phyloP scores from a whole-genome alignment of 2,329 filamentous ascomycete genomes.

The Diaporthe caulivora region DNA sequence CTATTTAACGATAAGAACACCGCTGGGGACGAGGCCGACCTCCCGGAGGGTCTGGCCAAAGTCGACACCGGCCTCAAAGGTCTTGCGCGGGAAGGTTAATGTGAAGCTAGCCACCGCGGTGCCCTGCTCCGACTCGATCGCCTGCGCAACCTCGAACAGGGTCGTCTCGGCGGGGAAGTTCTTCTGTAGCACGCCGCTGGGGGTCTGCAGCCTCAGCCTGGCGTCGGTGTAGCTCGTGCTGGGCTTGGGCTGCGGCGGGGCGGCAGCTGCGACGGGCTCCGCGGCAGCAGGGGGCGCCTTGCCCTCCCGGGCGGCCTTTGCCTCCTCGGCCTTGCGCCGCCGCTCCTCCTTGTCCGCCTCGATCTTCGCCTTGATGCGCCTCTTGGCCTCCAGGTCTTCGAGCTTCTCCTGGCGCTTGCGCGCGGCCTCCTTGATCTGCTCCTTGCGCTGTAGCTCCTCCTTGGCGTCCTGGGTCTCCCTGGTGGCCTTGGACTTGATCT shows the following conservation, averaged over 20 bases:
- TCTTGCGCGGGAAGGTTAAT: conserved; percentile 89
- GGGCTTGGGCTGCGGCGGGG: conserved; percentile 67
- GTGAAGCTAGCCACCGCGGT: conserved; percentile 80
- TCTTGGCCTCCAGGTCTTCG: conserved; percentile 87
- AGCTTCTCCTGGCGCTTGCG: conserved; percentile 89
- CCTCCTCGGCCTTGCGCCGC: conserved; percentile 84
- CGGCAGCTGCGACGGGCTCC: conserved; percentile 58
- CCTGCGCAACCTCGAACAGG: conserved; percentile 89
- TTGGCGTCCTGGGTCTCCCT: conserved; percentile 90
- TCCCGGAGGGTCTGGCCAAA: conserved; percentile 94
- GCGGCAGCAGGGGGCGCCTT: conserved; percentile 60
- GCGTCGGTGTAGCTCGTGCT: conserved; percentile 83
- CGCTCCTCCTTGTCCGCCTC: conserved; percentile 94
- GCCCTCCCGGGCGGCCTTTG: conserved; percentile 90
- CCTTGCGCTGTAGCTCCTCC: conserved; percentile 85
- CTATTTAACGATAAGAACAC: conserved; percentile 83
- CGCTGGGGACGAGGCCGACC: conserved; percentile 88
- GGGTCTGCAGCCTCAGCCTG: conserved; percentile 83
- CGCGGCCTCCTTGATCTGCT: conserved; percentile 91
- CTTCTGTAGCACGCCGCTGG: conserved; percentile 83
- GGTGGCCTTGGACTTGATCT: conserved; percentile 86
- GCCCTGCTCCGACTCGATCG: conserved; percentile 78
- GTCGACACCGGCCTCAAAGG: conserved; percentile 76
- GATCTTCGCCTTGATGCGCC: conserved; percentile 91
- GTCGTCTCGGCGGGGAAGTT: conserved; percentile 91